Evolutionary conservation across 169 alveolate genomes (phyloP).

Genomic region (Plasmodium gonderi): DNA sequence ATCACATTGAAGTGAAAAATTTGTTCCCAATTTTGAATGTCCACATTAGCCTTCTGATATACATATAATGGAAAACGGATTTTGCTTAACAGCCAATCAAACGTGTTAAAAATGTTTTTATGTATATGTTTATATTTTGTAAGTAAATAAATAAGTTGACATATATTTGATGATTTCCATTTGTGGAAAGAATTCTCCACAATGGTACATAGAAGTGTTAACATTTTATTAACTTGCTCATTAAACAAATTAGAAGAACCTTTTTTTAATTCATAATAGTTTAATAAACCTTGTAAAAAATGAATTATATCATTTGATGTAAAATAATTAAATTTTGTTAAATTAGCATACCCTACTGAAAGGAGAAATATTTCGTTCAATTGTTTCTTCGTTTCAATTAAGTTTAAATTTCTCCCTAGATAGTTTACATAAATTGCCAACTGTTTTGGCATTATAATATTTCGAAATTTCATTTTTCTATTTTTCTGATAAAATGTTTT

Average conservation of each 20-base stretch:
- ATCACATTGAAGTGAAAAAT: no score
- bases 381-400: slow-evolving; percentile 2
- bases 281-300: slow-evolving; percentile 52
- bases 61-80: slow-evolving; percentile 23
- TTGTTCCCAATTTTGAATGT: background rate
- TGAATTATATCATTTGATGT: slow-evolving; percentile 60
- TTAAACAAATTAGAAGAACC: background rate
- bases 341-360: slow-evolving; percentile 17
- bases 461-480: slow-evolving; percentile 17
- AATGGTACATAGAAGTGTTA: slow-evolving; percentile 19
- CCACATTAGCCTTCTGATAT: slow-evolving; percentile 20
- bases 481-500: slow-evolving; percentile 42
- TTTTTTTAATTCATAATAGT: background rate
- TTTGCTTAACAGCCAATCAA: slow-evolving; percentile 12
- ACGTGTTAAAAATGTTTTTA: slow-evolving; percentile 26
- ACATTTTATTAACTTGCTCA: slow-evolving; percentile 17
- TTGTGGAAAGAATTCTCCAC: slow-evolving; percentile 9
- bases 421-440: slow-evolving; percentile 43
- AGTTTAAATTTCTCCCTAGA: slow-evolving; percentile 56
- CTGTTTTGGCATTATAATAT: slow-evolving; percentile 66
- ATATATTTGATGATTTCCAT: slow-evolving; percentile 56
- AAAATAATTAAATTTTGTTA: slow-evolving; percentile 40
- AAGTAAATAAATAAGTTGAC: slow-evolving; percentile 35
- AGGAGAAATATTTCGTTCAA: slow-evolving; percentile 6
- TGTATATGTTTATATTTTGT: slow-evolving; percentile 58